Evolutionary conservation across 169 alveolate species (phyloP).

Genomic region (Cystoisospora suis): DNA sequence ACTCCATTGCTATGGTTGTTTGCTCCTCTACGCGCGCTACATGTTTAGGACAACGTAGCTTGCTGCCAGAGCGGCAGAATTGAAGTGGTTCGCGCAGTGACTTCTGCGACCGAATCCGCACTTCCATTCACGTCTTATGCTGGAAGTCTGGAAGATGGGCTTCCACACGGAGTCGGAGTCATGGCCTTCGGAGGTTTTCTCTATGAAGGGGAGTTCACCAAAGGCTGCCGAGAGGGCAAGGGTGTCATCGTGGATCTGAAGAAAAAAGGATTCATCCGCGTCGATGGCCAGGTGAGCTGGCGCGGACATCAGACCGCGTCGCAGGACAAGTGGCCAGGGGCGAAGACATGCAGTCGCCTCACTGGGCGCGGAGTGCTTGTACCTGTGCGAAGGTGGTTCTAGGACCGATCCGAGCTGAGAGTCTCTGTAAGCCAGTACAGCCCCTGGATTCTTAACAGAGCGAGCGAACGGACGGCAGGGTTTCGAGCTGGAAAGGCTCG

Average conservation of each 20-base stretch:
- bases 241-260: neutral
- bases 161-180: constrained; percentile 3
- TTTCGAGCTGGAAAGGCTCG: no score
- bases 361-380: no score
- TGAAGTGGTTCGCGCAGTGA: neutral
- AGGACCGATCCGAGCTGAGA: no score
- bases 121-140: constrained; percentile 11
- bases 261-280: neutral
- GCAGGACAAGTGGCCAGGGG: no score
- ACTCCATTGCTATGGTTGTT: no score
- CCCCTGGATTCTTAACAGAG: no score
- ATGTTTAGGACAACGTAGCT: neutral
- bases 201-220: constrained; percentile 3
- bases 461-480: no score
- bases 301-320: no score
- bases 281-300: neutral
- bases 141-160: constrained; percentile 2
- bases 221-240: constrained; percentile 7
- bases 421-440: no score
- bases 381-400: no score
- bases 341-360: no score
- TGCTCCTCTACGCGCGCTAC: neutral
- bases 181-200: neutral
- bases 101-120: neutral
- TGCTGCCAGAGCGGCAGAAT: constrained; percentile 2